Evolutionary conservation across 441 rosid genomes (phyloP), one percentile per base, ranked within the genome.

Genomic region (Gossypium gossypioides): DNA sequence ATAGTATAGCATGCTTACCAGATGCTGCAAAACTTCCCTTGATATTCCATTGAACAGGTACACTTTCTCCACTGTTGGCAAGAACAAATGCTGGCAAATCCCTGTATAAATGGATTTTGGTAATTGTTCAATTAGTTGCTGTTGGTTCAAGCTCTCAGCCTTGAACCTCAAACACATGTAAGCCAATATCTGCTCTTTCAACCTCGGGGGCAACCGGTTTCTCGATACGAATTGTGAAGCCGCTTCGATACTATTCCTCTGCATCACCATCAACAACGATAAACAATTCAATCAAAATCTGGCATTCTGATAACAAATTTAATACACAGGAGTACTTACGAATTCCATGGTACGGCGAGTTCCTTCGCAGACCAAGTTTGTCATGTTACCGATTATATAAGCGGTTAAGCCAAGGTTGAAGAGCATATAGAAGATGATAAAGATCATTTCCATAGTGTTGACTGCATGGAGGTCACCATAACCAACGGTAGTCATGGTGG

Each of bases 401-500:
- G 94, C 86, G 0, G 91, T 87, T 40, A 89, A 82, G 77, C 89
- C 94, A 0, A 87, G 90, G 78, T 89, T 89, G 82, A 89, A 84
- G 75, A 89, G 78, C 94, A 89, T 87, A 74, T 86, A 87, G 80
- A 81, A 76, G 63, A 80, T 86, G 18, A 83, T 84, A 79, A 87
- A 87, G 37, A 80, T 68, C 93, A 87, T 89, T 73, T 89, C 94
- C 54, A 78, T 46, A 50, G 84, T 80, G 79, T 89, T 89, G 55
- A 84, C 88, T 12, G 94, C 94, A 44, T 89, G 94, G 3, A 89
- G 87, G 72, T 89, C 94, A 3, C 94, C 94, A 62, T 89, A 89
- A 34, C 94, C 94, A 9, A 89, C 91, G 3, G 94, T 89, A 65
- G 89, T 86, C 94, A 89, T 87, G 78, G 94, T 89, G 71, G 94